Base-by-base conservation (phyloP, 225 moss, liverwort and hornwort genomes). In the Pseudoscleropodium purum region DNA sequence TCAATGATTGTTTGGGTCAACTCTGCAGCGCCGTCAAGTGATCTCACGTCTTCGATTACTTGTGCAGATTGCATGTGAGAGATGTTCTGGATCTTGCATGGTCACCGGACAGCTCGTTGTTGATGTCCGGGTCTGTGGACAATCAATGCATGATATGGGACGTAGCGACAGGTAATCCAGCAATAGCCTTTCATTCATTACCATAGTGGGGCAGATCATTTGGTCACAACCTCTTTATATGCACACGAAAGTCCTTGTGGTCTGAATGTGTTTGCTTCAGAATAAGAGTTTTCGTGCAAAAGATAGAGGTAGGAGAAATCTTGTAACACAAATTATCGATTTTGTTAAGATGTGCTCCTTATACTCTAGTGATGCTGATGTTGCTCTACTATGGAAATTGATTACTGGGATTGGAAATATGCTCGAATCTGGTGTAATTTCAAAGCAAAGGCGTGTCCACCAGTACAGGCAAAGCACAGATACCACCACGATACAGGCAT, bases 91-190 rank as follows among this genome's bases (percentile, higher is more conserved):
- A 97, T 93, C 91, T 99, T 77, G 96, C 94, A 34, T 99, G 99
- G 99, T 97, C 99, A 37, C 94, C 94, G 69, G 96, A 99, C 83
- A 95, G 97, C 47, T 77, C 87, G 81, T 93, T 45, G 62, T 91
- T 99, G 86, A 93, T 99, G 69, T 99, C 99, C 13, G 97, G 97
- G 63, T 99, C 99, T 75, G 99, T 99, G 80, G 99, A 99, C 90
- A 99, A 99, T 79, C 96, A 95, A n/a, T 96, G 95, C 90, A 96
- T 97, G 90, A 96, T 99, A 67, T 99, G 99, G 99, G 94, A 97
- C 90, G 93, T 97, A 54, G 81, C 87, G 29, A 89, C 94, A 90
- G 99, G 99, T 94, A 89, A 34, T 36, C 26, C 39, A 59, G 11
- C 49, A 20, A 21, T 64, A 23, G 59, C 41, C 66, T 75, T 81